A percentile compares a stretch with the other conserved stretches of the same genome.
Evolutionary conservation across 129 eudicot species (phyloP).

Genomic region (Apium graveolens): DNA sequence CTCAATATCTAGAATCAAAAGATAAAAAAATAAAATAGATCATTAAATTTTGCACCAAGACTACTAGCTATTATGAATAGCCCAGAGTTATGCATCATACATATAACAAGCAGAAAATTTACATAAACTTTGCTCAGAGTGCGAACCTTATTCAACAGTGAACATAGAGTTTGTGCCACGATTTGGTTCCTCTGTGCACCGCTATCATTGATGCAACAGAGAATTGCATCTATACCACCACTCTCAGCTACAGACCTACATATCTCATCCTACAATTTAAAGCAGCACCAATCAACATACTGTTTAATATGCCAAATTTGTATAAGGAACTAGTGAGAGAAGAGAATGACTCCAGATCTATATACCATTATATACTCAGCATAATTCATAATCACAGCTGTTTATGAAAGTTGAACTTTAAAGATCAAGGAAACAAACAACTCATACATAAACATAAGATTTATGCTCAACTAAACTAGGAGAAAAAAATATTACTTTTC

Average conservation of each 20-base stretch:
- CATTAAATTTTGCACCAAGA: not conserved
- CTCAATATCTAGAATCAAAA: too few species aligned
- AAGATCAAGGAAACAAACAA: not conserved
- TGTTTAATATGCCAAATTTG: not conserved
- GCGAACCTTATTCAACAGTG: too few species aligned
- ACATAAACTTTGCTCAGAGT: too few species aligned
- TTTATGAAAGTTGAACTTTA: not conserved
- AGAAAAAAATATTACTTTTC: not conserved
- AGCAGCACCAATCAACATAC: conserved; percentile 9
- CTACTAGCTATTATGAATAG: too few species aligned
- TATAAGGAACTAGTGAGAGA: not conserved
- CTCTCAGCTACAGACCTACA: too few species aligned
- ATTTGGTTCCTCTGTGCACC: too few species aligned
- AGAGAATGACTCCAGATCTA: not conserved
- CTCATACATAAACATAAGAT: not conserved
- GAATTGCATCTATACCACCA: too few species aligned
- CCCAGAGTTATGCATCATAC: not conserved
- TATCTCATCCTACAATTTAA: conserved; percentile 79
- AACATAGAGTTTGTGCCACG: too few species aligned
- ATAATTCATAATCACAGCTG: too few species aligned
- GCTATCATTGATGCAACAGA: too few species aligned
- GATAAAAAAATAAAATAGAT: too few species aligned
- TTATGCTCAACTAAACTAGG: not conserved
- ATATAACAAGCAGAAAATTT: too few species aligned
- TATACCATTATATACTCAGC: not conserved